Evolutionary conservation across 176 grass and related monocot genomes (phyloP), one percentile per base, ranked within the genome.

Genomic region (Leersia perrieri): DNA sequence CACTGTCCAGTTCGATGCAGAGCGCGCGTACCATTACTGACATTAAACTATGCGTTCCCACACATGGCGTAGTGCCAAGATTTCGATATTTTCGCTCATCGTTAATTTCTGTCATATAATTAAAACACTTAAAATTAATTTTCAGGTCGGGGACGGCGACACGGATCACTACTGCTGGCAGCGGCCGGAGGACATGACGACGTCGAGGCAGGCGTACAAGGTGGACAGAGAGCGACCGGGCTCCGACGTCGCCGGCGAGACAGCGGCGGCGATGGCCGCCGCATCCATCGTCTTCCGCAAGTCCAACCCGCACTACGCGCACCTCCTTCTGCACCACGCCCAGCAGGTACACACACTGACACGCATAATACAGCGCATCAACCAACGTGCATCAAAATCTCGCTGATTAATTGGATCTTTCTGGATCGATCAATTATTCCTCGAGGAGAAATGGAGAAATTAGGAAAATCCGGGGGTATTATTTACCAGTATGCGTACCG

Each of bases 121-220:
- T 0, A 61, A 76, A 16, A 63, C 64, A 53, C 13, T 33, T 66
- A 76, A 63, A 26, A 28, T n/a, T 55, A 11, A 22, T 86, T 23
- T 83, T 67, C 85, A 97, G 94, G 94, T 93, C 44, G 94, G 94
- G 38, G 91, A 97, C 82, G 94, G 94, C 39, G 91, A 97, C 75
- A 93, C 94, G 55, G 94, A 97, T 83, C 94, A 97, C 78, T 97
- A 93, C 86, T 97, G 94, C 81, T 97, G 94, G 94, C 94, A 97
- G 77, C 91, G 94, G 45, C 94, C 94, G 23, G 94, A 97, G 77
- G 94, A 97, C 79, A 97, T 97, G 94, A 97, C 94, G 29, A 97
- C 94, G 85, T 93, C 94, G 80, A 73, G 90, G 40, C 90, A 84
- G 75, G 93, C 90, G 40, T 96, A 96, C 90, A 96, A 92, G 83